Conservation (phyloP, 768 basidiomycete genomes). For the Coprinopsis strossmayeri region DNA sequence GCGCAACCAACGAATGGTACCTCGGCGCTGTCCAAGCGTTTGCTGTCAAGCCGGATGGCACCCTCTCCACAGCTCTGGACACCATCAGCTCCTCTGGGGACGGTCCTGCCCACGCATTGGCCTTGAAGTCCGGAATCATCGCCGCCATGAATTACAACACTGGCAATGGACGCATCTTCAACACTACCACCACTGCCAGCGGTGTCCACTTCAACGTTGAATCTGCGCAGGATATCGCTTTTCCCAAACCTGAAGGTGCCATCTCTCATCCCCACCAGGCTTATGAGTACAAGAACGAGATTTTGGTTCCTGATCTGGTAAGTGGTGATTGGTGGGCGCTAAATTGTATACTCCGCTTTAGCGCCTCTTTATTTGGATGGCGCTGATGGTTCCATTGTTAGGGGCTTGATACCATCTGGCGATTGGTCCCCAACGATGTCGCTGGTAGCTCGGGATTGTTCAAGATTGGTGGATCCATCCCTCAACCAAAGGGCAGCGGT, state of each 20-base stretch:
- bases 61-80: conserved; percentile 43
- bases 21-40: conserved; percentile 26
- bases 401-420: conserved; percentile 69
- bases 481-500: conserved; percentile 16
- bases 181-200: conserved; percentile 37
- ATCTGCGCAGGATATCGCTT: conserved; percentile 30
- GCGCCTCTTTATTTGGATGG: too few species aligned
- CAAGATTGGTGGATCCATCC: background rate
- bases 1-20: conserved; percentile 25
- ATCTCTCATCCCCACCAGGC: conserved; percentile 66
- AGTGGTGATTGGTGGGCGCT: too few species aligned
- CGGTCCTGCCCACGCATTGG: conserved; percentile 43
- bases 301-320: conserved; percentile 64
- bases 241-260: conserved; percentile 37
- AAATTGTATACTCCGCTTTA: too few species aligned
- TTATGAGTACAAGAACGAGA: conserved; percentile 44
- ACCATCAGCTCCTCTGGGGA: conserved; percentile 44
- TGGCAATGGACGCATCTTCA: conserved; percentile 49
- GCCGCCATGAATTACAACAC: conserved; percentile 52
- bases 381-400: conserved; percentile 17
- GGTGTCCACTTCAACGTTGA: conserved; percentile 11
- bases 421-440: conserved; percentile 36
- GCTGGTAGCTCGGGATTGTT: conserved; percentile 5
- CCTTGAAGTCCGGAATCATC: conserved; percentile 47
- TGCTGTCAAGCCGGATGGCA: conserved; percentile 28